These are phyloP conservation scores for Colletotrichum spinosum DNA, from an alignment of 2,329 filamentous ascomycete genomes.

Conservation along the genomic window DNA sequence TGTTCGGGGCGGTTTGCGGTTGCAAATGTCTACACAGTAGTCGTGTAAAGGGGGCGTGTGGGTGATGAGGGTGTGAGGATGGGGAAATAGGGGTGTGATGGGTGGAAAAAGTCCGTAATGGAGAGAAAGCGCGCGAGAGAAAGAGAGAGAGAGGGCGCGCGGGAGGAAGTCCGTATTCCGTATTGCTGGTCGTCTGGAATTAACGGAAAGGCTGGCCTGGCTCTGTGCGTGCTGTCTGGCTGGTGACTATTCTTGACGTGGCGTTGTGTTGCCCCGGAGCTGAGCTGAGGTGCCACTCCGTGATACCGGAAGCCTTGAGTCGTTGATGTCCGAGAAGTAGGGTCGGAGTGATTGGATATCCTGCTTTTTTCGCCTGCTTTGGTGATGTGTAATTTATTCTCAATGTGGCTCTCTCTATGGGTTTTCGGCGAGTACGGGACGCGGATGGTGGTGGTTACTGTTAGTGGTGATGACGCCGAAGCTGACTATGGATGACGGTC, in stretches of 20 bases:
- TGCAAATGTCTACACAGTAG: slow-evolving; percentile 3
- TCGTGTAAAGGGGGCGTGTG: slow-evolving; percentile 12
- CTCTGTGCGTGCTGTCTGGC: slow-evolving; percentile 1
- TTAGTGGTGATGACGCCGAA: slow-evolving; percentile 8
- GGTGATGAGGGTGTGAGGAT: not conserved
- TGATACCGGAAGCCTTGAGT: slow-evolving; percentile 8
- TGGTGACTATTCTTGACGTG: slow-evolving; percentile 33
- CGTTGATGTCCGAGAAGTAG: slow-evolving; percentile 13
- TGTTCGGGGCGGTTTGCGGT: slow-evolving; percentile 17
- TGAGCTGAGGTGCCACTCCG: slow-evolving; percentile 13
- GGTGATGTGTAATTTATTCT: slow-evolving; percentile 16
- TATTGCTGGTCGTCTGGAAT: slow-evolving; percentile 9
- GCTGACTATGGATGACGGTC: slow-evolving; percentile 25
- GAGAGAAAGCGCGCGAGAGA: slow-evolving; percentile 20
- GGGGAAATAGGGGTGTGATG: slow-evolving; percentile 1
- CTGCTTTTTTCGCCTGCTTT: slow-evolving; percentile 21
- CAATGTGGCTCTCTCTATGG: slow-evolving; percentile 1
- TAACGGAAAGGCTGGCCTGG: not conserved
- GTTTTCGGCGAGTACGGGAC: slow-evolving; percentile 9
- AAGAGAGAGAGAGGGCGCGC: slow-evolving; percentile 12
- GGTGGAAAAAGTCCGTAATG: slow-evolving; percentile 4
- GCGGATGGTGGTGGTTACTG: slow-evolving; percentile 3
- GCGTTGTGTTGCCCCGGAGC: slow-evolving; percentile 22
- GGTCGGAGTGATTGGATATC: slow-evolving; percentile 24
- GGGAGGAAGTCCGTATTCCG: slow-evolving; percentile 30